Conservation (phyloP, 768 basidiomycete species). For the Melanogaster broomeanus region DNA sequence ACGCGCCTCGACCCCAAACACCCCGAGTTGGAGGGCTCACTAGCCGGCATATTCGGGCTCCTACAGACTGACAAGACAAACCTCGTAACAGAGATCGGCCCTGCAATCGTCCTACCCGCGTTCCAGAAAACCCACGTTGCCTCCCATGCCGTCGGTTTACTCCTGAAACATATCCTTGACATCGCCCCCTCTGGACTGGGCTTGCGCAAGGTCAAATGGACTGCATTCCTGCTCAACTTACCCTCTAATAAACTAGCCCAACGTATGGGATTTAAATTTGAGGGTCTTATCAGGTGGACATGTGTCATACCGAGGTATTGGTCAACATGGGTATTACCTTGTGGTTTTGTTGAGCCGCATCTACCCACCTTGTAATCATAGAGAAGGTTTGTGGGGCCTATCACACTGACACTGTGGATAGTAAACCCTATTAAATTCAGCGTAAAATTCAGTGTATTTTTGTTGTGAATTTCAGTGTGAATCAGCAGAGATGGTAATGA, state of each 20-base stretch:
- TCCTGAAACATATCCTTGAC: conserved; percentile 36
- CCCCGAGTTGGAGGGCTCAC: conserved; percentile 27
- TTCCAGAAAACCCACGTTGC: conserved; percentile 46
- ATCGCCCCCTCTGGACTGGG: conserved; percentile 34
- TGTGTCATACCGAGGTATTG: conserved; percentile 34
- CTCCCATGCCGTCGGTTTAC: conserved; percentile 38
- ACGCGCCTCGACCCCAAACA: conserved; percentile 28
- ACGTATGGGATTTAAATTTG: conserved; percentile 48
- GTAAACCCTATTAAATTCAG: too few relatives aligned
- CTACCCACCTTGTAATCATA: too few relatives aligned
- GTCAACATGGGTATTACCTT: too few relatives aligned
- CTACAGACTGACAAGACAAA: conserved; percentile 17
- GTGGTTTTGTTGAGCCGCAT: too few relatives aligned
- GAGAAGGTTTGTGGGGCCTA: neutral
- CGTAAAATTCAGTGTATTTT: too few relatives aligned
- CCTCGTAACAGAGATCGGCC: conserved; percentile 34
- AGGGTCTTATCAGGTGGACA: conserved; percentile 43
- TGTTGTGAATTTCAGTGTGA: too few relatives aligned
- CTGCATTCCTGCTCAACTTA: conserved; percentile 37
- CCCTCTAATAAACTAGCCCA: conserved; percentile 40
- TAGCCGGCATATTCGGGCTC: conserved; percentile 42
- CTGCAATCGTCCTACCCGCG: conserved; percentile 33
- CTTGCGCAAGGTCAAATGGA: conserved; percentile 51
- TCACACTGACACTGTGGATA: too few relatives aligned
- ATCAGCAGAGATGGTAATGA: too few relatives aligned